A percentile compares a stretch with the other conserved stretches of the same genome.
phyloP scores from a whole-genome alignment of 2,329 filamentous ascomycete genomes.

The Pseudogymnoascus sp. region DNA sequence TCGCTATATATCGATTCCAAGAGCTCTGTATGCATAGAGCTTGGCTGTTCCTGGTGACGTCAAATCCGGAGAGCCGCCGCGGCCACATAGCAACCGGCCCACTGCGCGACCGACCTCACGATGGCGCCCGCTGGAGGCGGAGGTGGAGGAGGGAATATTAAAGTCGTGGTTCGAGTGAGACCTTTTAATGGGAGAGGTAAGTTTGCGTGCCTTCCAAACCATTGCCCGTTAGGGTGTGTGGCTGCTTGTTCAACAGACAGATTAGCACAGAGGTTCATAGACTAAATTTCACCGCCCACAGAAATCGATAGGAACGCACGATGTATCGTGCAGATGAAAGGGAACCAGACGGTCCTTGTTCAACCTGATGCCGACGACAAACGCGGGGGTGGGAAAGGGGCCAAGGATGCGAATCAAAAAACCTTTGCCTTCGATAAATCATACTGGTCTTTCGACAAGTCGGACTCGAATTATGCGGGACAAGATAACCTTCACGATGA shows the following conservation, averaged over 20 bases:
- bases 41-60: conserved; percentile 3
- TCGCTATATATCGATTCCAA: background rate
- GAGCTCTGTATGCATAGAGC: background rate
- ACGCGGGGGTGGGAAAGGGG: conserved; percentile 51
- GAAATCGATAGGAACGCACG: conserved; percentile 85
- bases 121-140: conserved; percentile 47
- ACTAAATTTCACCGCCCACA: conserved; percentile 31
- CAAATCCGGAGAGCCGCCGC: background rate
- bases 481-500: conserved; percentile 86
- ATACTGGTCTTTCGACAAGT: conserved; percentile 94
- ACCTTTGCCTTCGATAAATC: conserved; percentile 93
- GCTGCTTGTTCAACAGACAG: conserved; percentile 10
- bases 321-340: conserved; percentile 98
- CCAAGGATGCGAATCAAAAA: conserved; percentile 66
- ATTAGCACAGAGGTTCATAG: background rate
- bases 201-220: conserved; percentile 17
- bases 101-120: background rate
- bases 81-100: conserved; percentile 1
- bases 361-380: conserved; percentile 53
- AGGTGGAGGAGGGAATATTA: conserved; percentile 87
- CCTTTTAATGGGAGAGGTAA: conserved; percentile 93
- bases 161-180: conserved; percentile 94
- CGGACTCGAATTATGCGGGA: conserved; percentile 73
- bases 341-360: conserved; percentile 76
- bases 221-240: background rate